These are phyloP conservation scores for Amphicarpaea edgeworthii DNA, from an alignment of 306 rosid genomes.

Conservation along the genomic window DNA sequence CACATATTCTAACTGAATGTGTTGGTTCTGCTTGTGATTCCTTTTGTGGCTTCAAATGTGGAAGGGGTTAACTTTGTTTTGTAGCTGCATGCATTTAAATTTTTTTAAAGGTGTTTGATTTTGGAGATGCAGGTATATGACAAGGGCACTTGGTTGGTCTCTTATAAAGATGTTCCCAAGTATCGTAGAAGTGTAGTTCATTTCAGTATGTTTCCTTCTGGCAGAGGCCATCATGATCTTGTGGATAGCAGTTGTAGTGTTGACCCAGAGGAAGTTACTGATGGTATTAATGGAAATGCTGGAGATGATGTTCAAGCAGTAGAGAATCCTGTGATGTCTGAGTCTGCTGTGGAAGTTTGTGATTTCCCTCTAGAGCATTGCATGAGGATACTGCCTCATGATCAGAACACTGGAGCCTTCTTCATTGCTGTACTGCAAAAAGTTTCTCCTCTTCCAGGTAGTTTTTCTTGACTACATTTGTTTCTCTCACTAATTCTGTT, in stretches of 20 bases:
- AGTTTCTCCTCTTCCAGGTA: slow-evolving; percentile 85
- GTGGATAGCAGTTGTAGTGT: slow-evolving; percentile 40
- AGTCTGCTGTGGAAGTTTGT: slow-evolving; percentile 67
- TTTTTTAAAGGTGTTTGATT: neutral
- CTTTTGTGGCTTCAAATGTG: neutral
- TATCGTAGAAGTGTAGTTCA: slow-evolving; percentile 62
- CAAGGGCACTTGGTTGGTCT: slow-evolving; percentile 76
- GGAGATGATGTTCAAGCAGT: slow-evolving; percentile 53
- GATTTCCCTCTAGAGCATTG: slow-evolving; percentile 82
- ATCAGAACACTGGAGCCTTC: slow-evolving; percentile 97
- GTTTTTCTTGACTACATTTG: slow-evolving; percentile 27
- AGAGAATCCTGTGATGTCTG: slow-evolving; percentile 50
- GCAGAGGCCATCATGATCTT: slow-evolving; percentile 56
- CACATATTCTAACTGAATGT: slow-evolving; percentile 21
- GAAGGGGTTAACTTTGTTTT: neutral
- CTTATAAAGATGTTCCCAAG: slow-evolving; percentile 75
- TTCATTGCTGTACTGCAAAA: slow-evolving; percentile 91
- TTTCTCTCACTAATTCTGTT: neutral
- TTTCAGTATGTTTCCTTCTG: slow-evolving; percentile 94
- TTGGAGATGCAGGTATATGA: slow-evolving; percentile 76
- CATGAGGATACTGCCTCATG: slow-evolving; percentile 94
- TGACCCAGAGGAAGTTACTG: slow-evolving; percentile 52
- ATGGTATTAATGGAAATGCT: slow-evolving; percentile 51
- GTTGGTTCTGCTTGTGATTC: slow-evolving; percentile 24
- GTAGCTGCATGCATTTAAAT: slow-evolving; percentile 22